Base-by-base conservation (phyloP, 352 stramenopile genomes). In the Globisporangium cylindrosporum region DNA sequence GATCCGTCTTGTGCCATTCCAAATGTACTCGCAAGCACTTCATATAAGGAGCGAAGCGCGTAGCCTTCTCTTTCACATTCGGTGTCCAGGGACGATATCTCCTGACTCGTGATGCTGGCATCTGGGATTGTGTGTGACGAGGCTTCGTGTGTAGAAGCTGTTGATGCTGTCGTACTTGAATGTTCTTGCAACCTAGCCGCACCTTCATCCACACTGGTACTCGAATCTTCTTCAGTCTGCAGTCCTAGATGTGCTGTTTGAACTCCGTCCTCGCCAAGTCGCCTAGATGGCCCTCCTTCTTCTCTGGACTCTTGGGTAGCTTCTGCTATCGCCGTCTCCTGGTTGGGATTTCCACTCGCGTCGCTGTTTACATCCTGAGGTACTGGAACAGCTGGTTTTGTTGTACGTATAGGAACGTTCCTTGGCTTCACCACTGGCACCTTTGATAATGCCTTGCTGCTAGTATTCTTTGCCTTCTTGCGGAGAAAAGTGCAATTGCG, bases 401-500 rank as follows among this genome's bases (percentile, higher is more conserved):
- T 15, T 14, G 53, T 1, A 2, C 38, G 25, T 14, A 29, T 22
- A 14, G 53, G 25, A 59, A 10, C 7, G 6, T 49, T 49, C 18
- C 43, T 22, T 22, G 5, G 1, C 43, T n/a, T 38, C 62, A n/a
- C 27, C 51, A 14, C 9, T 12, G 29, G n/a, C 34, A 22, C 7
- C 25, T 54, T 24, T 4, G 34, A 24, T 48, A 24, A 1, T 56
- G 34, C 34, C 10, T 8, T 14, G 36, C 55, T 69, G 38, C 15
- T 54, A 14, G 6, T 34, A 20, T 18, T 29, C 34, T 55, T 60
- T 36, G 46, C 51, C 25, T 70, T 81, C 34, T 81, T 73, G 20
- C 83, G 77, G 4, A 93, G 72, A 59, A 90, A 90, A 7, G 80
- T 80, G 74, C 84, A 94, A 63, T 93, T 94, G 41, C 87, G 76